Evolutionary conservation across 768 basidiomycete species (phyloP).

Genomic region (Auriculariales sp.): DNA sequence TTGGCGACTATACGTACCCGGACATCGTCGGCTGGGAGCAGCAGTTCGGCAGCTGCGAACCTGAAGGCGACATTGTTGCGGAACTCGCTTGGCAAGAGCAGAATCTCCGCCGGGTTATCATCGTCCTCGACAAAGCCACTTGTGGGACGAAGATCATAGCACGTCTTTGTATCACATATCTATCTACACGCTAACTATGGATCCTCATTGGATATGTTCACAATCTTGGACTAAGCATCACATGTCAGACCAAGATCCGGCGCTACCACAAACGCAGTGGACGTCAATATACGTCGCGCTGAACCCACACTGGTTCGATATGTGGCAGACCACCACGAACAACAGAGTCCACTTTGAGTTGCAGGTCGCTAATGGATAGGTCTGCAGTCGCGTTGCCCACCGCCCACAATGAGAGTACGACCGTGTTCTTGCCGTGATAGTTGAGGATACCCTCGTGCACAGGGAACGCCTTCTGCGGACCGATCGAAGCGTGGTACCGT

Average conservation of each 20-base stretch:
- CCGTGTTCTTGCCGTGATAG: slow-evolving; percentile 45
- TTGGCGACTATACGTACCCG: neutral
- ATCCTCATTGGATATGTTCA: too few relatives aligned
- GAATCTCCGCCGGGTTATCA: too few relatives aligned
- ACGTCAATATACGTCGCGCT: too few relatives aligned
- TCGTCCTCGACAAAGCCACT: too few relatives aligned
- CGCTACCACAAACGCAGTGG: too few relatives aligned
- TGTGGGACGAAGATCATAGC: too few relatives aligned
- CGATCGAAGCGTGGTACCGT: slow-evolving; percentile 53
- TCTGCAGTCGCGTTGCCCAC: slow-evolving; percentile 35
- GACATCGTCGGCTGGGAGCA: neutral
- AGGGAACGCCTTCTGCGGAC: slow-evolving; percentile 69
- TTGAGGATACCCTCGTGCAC: slow-evolving; percentile 71
- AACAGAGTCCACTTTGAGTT: slow-evolving; percentile 38
- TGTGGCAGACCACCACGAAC: slow-evolving; percentile 51
- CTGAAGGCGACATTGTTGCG: slow-evolving; percentile 5
- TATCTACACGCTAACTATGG: too few relatives aligned
- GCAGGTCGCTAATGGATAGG: slow-evolving; percentile 28
- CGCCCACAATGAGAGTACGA: slow-evolving; percentile 53
- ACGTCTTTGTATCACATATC: too few relatives aligned
- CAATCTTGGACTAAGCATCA: too few relatives aligned
- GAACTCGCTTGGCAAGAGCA: too few relatives aligned
- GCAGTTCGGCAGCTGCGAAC: slow-evolving; percentile 1
- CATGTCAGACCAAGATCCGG: too few relatives aligned
- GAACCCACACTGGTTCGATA: too few relatives aligned